Evolutionary conservation across 2,329 filamentous ascomycete species (phyloP), one percentile per base, ranked within the genome.

Genomic region (Nemania sp.): DNA sequence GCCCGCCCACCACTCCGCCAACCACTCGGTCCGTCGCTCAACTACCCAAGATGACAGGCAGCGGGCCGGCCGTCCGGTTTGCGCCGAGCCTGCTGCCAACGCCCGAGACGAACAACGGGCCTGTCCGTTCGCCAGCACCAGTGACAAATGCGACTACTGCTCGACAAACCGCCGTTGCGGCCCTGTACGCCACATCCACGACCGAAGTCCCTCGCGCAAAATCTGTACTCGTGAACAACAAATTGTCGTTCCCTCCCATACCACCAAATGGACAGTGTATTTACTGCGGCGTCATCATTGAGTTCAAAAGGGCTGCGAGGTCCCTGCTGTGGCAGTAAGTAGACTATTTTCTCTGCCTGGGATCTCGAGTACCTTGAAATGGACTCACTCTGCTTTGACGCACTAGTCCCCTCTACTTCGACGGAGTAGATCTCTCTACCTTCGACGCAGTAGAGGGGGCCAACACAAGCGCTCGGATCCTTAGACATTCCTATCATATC

Each of bases 271-370:
- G 1, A 5, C 34, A 55, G 46, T 60, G 57, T 9, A 35, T 40
- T 3, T 60, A 60, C 52, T 60, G 57, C 52, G 57, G 51, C 52
- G 57, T 51, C 43, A 51, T 55, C 5, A 17, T 60, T 34, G 52
- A 60, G 29, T 56, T 56, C 32, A 51, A 25, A 17, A n/a, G 12
- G 1, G 50, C n/a, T 15, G 17, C 15, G 17, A 45, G 25, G 39
- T 52, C 52, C 3, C 18, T 34, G 46, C 1, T 56, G 13, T 60
- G 51, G 51, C 17, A 56, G 57, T 60, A 51, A 56, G 57, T 12
- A 18, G n/a, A 50, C 50, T 18, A 50, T 37, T 13, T 13, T 13
- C 34, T 35, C 13, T 35, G n/a, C n/a, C n/a, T n/a, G n/a, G n/a
- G n/a, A n/a, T n/a, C n/a, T n/a, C n/a, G n/a, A n/a, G n/a, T n/a